Base-by-base conservation (phyloP, 1,284 basidiomycete species). In the Coniophora puteana region DNA sequence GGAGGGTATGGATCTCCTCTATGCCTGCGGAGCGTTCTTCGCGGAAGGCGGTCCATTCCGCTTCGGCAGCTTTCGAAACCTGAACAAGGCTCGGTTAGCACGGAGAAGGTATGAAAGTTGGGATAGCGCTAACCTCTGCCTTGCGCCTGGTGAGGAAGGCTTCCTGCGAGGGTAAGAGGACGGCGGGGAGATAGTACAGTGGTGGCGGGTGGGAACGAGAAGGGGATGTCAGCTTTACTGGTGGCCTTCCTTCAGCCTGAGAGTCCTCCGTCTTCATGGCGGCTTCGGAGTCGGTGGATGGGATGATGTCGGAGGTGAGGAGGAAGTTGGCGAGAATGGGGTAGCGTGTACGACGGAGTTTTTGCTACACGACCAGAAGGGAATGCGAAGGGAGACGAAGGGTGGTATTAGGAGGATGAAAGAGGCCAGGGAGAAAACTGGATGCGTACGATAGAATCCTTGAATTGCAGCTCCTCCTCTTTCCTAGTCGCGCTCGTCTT, bases 401-500 rank as follows among this genome's bases (percentile, higher is more conserved):
- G n/a, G n/a, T n/a, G 36, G 12, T 33, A 36, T 7, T 17, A n/a
- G 25, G 12, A 12, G 8, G 5, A 14, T 18, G 11, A 4, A 13
- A 24, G 4, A 27, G 17, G 41, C 4, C 0, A 12, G 23, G 39
- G 30, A 14, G n/a, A n/a, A n/a, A n/a, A n/a, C n/a, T n/a, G n/a
- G n/a, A 38, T 16, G 73, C 85, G 47, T 56, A 87, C 85, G 50
- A 89, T 77, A 3, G 83, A 87, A 53, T 88, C 83, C 59, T 80
- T 83, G 34, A 89, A 69, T 54, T 84, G 82, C 35, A 88, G 58
- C 7, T 89, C 86, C 58, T 89, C 85, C 61, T 89, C 86, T 59
- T 79, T 86, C 47, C 84, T 69, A 60, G 78, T 86, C 34, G 86
- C 83, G 27, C 54, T 51, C 30, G 76, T 77, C 64, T 86, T 85